phyloP scores from a whole-genome alignment of 2,329 filamentous ascomycete genomes.

The Ophiognomonia clavigignenti-juglandacearum region DNA sequence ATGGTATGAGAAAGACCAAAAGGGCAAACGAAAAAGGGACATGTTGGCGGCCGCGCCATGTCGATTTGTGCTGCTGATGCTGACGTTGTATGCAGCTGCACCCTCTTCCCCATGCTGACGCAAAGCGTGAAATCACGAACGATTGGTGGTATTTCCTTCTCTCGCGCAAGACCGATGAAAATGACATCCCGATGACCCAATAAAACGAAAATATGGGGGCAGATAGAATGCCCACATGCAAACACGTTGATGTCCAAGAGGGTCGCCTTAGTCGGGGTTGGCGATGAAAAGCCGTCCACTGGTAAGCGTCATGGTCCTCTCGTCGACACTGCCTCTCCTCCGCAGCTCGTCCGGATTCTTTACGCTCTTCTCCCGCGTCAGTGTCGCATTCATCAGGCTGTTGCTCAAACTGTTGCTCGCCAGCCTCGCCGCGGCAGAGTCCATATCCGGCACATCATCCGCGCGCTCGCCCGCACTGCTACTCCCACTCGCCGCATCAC shows the following conservation, averaged over 20 bases:
- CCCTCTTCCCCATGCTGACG: not conserved
- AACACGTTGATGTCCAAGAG: not conserved
- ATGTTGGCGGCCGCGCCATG: not conserved
- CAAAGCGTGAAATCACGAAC: conserved; percentile 2
- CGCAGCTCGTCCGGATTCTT: conserved; percentile 68
- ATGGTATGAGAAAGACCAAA: not conserved
- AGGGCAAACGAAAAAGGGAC: not conserved
- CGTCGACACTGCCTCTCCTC: conserved; percentile 77
- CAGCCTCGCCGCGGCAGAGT: conserved; percentile 39
- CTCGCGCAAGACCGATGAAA: not conserved
- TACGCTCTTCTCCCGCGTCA: conserved; percentile 60
- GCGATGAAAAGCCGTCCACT: conserved; percentile 75
- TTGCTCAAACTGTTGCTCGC: conserved; percentile 40
- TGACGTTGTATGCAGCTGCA: conserved; percentile 2
- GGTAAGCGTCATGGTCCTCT: conserved; percentile 71
- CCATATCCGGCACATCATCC: conserved; percentile 56
- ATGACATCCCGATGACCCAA: conserved; percentile 6
- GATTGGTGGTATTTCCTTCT: conserved; percentile 10
- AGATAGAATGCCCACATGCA: not conserved
- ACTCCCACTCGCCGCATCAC: conserved; percentile 44
- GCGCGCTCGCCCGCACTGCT: conserved; percentile 56
- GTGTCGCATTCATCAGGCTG: conserved; percentile 50
- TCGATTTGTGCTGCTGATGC: conserved; percentile 5
- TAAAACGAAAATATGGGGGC: conserved; percentile 3
- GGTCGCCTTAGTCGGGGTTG: conserved; percentile 64